Conservation (phyloP, 2,329 filamentous ascomycete species). For the Venturiaceae sp. region DNA sequence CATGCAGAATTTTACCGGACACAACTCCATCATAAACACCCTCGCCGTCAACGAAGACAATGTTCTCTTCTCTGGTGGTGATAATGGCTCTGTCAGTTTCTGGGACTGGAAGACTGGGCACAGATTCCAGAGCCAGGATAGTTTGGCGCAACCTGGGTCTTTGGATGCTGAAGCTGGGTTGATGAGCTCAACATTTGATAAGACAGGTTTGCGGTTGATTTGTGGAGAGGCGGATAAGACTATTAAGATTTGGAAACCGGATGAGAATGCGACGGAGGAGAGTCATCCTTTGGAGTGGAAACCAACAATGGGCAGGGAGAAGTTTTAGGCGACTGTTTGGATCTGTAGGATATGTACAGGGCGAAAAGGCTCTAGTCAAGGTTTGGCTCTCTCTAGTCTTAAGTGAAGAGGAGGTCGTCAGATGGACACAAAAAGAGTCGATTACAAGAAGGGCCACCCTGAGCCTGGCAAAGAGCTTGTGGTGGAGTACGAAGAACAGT, state of each 20-base stretch:
- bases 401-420: too few relatives aligned
- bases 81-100: slow-evolving; percentile 94
- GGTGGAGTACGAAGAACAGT: too few relatives aligned
- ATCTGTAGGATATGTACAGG: too few relatives aligned
- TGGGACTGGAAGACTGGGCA: slow-evolving; percentile 99
- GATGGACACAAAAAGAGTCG: too few relatives aligned
- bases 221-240: slow-evolving; percentile 96
- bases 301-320: slow-evolving; percentile 66
- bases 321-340: too few relatives aligned
- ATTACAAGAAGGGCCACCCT: too few relatives aligned
- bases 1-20: slow-evolving; percentile 98
- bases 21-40: slow-evolving; percentile 94
- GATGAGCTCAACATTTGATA: slow-evolving; percentile 89
- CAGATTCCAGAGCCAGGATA: slow-evolving; percentile 81
- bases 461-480: too few relatives aligned
- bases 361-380: too few relatives aligned
- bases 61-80: slow-evolving; percentile 84
- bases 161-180: slow-evolving; percentile 90
- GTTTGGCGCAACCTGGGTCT: slow-evolving; percentile 85
- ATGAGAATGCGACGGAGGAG: slow-evolving; percentile 83
- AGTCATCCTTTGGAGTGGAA: slow-evolving; percentile 91
- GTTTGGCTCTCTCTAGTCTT: too few relatives aligned
- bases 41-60: slow-evolving; percentile 90
- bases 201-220: slow-evolving; percentile 79
- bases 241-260: slow-evolving; percentile 93